Evolutionary conservation across 345 rosid species (phyloP).

Genomic region (Pistacia integerrima): DNA sequence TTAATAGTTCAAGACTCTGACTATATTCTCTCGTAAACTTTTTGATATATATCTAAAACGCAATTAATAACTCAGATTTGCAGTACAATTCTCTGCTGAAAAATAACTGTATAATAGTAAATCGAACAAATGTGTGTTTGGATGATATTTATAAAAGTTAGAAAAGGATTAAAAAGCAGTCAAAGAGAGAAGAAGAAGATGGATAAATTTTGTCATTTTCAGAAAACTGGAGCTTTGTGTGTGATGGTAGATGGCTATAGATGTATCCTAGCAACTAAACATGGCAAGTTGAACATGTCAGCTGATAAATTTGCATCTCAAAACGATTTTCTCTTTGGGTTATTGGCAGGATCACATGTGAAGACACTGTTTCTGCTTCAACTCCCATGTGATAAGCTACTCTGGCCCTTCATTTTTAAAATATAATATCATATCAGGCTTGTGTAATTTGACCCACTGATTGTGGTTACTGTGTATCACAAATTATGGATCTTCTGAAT

Average conservation of each 20-base stretch:
- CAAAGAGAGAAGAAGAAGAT: no score
- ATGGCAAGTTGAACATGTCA: conserved; percentile 22
- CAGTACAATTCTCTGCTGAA: no score
- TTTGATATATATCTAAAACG: no score
- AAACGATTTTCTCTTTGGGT: conserved; percentile 11
- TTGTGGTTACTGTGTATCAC: neutral
- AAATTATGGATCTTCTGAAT: neutral
- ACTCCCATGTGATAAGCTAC: conserved; percentile 48
- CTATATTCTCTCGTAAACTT: neutral
- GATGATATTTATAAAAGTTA: neutral
- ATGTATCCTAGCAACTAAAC: conserved; percentile 47
- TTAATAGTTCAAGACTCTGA: conserved; percentile 20
- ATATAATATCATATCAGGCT: neutral
- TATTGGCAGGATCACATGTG: conserved; percentile 40
- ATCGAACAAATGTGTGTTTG: no score
- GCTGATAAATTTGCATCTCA: conserved; percentile 11
- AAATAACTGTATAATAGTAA: no score
- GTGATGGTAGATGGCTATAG: neutral
- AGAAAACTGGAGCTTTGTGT: neutral
- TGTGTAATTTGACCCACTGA: neutral
- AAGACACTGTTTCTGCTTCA: conserved; percentile 12
- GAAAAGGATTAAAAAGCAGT: neutral
- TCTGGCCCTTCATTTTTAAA: conserved; percentile 26
- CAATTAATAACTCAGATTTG: neutral
- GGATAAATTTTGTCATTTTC: neutral